A percentile compares a stretch with the other conserved stretches of the same genome.
Conservation (phyloP, 768 basidiomycete species). For the Macrolepiota fuliginosa region DNA sequence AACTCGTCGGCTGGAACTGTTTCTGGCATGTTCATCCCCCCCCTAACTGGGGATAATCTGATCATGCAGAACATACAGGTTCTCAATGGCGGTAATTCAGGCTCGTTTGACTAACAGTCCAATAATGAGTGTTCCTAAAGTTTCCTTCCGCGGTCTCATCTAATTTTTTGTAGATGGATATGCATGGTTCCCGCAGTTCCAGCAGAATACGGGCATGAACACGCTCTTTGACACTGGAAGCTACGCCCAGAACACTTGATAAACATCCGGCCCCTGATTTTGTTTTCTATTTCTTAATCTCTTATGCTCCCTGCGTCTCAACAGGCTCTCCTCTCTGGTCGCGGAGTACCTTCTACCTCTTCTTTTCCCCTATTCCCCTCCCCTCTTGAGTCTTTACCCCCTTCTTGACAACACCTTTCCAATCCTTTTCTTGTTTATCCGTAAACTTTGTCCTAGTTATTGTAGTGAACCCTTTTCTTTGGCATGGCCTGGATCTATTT, state of each 20-base stretch:
- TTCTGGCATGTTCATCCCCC: constrained; percentile 47
- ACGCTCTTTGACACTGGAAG: background rate
- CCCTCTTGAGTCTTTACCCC: background rate
- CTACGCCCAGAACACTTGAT: background rate
- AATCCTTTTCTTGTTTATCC: background rate
- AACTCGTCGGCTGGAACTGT: constrained; percentile 13
- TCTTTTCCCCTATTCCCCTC: background rate
- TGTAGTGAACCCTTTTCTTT: background rate
- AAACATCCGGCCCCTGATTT: background rate
- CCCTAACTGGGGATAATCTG: constrained; percentile 56
- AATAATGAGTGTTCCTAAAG: background rate
- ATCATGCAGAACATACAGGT: constrained; percentile 60
- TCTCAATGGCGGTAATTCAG: constrained; percentile 51
- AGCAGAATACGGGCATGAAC: constrained; percentile 36
- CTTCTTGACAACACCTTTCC: too few species aligned
- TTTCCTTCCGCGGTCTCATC: background rate
- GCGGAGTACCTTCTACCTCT: background rate
- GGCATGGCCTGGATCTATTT: background rate
- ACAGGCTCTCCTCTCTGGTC: background rate
- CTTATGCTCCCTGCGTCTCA: background rate
- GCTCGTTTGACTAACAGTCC: constrained; percentile 44
- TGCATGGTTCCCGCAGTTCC: constrained; percentile 39
- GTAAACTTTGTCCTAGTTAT: background rate
- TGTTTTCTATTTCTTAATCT: background rate
- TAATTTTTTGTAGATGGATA: constrained; percentile 25